Conservation (phyloP, 176 grass and related monocot genomes). For the Alopecurus myosuroides region DNA sequence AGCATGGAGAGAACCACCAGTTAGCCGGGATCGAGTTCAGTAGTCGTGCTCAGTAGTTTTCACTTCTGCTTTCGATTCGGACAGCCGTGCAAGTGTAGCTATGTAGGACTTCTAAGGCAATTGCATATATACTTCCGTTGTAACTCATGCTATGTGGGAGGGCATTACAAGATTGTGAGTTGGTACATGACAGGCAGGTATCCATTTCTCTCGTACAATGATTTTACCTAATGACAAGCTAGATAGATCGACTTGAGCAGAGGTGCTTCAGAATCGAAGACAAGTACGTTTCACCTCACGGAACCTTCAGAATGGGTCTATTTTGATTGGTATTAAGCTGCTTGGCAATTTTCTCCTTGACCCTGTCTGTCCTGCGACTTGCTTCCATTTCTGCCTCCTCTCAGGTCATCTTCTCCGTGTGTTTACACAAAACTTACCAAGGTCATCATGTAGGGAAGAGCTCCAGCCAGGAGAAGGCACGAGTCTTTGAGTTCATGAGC, state of each 20-base stretch:
- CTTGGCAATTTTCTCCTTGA: neutral
- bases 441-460: neutral
- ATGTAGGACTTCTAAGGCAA: neutral
- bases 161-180: neutral
- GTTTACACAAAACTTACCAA: neutral
- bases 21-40: neutral
- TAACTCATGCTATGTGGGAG: neutral
- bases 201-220: neutral
- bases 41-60: neutral
- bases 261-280: too few species aligned
- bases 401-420: neutral
- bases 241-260: neutral
- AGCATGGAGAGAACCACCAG: constrained; percentile 30
- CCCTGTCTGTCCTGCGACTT: neutral
- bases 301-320: neutral
- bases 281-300: too few species aligned
- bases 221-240: neutral
- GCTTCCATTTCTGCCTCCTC: neutral
- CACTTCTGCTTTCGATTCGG: neutral
- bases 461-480: neutral
- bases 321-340: neutral
- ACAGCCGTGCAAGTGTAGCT: neutral
- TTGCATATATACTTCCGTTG: neutral
- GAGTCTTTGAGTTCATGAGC: neutral
- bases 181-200: neutral